Conservation (phyloP, 2,329 filamentous ascomycete species). For the Ascochyta clinopodiicola region DNA sequence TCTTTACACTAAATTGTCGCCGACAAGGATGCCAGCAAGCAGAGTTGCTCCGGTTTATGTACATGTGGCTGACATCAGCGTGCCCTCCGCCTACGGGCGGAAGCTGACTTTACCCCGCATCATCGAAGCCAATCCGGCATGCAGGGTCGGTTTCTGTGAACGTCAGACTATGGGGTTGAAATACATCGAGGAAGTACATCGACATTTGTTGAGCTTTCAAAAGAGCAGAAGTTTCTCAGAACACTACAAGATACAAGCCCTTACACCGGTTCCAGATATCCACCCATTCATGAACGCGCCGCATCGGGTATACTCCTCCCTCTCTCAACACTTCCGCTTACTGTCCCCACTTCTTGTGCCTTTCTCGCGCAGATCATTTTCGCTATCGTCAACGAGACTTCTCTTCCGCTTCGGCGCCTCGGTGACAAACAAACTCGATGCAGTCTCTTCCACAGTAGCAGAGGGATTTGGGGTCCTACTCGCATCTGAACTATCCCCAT, state of each 20-base stretch:
- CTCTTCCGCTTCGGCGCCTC: slow-evolving; percentile 2
- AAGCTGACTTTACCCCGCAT: slow-evolving; percentile 14
- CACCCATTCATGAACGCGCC: too few relatives aligned
- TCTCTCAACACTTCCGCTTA: not conserved
- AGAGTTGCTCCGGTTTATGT: too few relatives aligned
- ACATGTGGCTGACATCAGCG: not conserved
- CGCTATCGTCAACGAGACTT: not conserved
- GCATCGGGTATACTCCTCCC: not conserved
- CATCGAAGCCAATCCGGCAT: not conserved
- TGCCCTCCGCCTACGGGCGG: not conserved
- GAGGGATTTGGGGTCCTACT: slow-evolving; percentile 4
- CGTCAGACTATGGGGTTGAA: not conserved
- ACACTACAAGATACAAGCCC: too few relatives aligned
- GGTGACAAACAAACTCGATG: slow-evolving; percentile 16
- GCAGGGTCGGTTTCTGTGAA: not conserved
- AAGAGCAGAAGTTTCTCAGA: too few relatives aligned
- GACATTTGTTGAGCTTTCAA: too few relatives aligned
- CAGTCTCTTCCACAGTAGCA: slow-evolving; percentile 4
- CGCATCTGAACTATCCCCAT: not conserved
- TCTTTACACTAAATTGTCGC: too few relatives aligned
- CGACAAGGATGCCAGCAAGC: not conserved
- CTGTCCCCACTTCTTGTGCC: too few relatives aligned
- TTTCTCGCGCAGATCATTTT: not conserved
- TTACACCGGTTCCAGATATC: too few relatives aligned
- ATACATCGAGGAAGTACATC: too few relatives aligned